A percentile compares a stretch with the other conserved stretches of the same genome.
These are phyloP conservation scores for Penicillium antarcticum DNA, from an alignment of 495 filamentous ascomycete species.

Conservation along the genomic window DNA sequence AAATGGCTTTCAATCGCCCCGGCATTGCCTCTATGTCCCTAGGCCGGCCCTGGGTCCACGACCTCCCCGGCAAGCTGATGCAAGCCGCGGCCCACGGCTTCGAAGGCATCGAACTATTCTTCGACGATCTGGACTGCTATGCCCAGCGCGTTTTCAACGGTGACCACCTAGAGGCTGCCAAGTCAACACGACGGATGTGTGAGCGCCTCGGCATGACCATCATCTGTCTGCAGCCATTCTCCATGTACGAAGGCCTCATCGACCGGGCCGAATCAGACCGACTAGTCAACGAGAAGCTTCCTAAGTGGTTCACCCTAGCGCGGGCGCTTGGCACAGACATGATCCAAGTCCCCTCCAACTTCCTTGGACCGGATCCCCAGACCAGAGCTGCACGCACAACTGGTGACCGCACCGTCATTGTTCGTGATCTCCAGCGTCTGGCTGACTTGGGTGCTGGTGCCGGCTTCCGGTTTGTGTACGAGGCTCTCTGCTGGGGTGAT, in stretches of 20 bases:
- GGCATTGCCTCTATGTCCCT: conserved; percentile 72
- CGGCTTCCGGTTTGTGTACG: conserved; percentile 69
- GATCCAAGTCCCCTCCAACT: conserved; percentile 73
- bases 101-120: conserved; percentile 73
- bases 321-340: conserved; percentile 63
- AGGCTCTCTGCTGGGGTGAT: conserved; percentile 73
- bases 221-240: conserved; percentile 74
- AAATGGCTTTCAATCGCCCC: conserved; percentile 38
- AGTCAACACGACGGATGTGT: conserved; percentile 53
- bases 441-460: conserved; percentile 59
- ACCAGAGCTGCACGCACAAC: conserved; percentile 39
- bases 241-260: conserved; percentile 72
- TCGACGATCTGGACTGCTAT: conserved; percentile 70
- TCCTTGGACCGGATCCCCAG: conserved; percentile 51
- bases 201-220: conserved; percentile 55
- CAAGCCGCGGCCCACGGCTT: conserved; percentile 63
- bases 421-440: conserved; percentile 60
- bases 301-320: conserved; percentile 66
- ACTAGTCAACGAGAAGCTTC: conserved; percentile 57
- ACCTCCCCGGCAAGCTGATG: conserved; percentile 61
- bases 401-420: conserved; percentile 55
- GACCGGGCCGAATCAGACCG: conserved; percentile 58
- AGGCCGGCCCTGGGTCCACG: conserved; percentile 64
- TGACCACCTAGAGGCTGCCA: conserved; percentile 57
- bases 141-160: conserved; percentile 52